Evolutionary conservation across 371 early-diverging fungal species (phyloP).

Genomic region (Rhizopus arrhizus): DNA sequence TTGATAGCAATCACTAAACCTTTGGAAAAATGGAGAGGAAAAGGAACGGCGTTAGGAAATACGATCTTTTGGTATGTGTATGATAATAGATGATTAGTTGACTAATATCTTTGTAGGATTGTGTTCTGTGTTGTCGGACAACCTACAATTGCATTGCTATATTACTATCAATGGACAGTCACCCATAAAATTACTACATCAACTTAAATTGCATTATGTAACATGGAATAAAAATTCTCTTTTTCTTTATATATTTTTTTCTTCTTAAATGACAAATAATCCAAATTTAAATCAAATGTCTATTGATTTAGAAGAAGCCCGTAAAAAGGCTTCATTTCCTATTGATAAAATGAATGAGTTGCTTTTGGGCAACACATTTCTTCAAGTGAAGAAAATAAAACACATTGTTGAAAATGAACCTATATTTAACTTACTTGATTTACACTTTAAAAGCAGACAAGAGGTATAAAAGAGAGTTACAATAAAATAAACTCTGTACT

Average conservation of each 20-base stretch:
- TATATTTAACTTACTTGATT: conserved; percentile 35
- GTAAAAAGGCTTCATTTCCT: conserved; percentile 50
- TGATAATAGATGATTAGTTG: neutral
- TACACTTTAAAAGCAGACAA: conserved; percentile 41
- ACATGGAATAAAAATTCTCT: conserved; percentile 1
- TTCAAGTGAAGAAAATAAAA: conserved; percentile 33
- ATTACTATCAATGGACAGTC: conserved; percentile 80
- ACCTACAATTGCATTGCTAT: conserved; percentile 79
- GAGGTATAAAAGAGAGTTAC: conserved; percentile 29
- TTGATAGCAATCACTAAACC: conserved; percentile 72
- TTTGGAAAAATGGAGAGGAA: conserved; percentile 71
- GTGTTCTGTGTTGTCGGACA: conserved; percentile 87
- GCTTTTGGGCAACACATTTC: conserved; percentile 44
- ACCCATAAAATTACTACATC: conserved; percentile 33
- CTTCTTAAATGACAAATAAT: conserved; percentile 26
- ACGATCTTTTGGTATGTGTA: conserved; percentile 79
- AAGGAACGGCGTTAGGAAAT: conserved; percentile 84
- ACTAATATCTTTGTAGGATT: conserved; percentile 39
- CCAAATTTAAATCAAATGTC: conserved; percentile 37
- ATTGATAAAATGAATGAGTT: conserved; percentile 39
- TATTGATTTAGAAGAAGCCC: conserved; percentile 51
- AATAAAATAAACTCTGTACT: conserved; percentile 3
- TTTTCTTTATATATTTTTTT: conserved; percentile 6
- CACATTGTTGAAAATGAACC: conserved; percentile 50
- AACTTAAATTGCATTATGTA: conserved; percentile 3